These are phyloP conservation scores for Populus simonii DNA, from an alignment of 345 rosid species.

Conservation along the genomic window DNA sequence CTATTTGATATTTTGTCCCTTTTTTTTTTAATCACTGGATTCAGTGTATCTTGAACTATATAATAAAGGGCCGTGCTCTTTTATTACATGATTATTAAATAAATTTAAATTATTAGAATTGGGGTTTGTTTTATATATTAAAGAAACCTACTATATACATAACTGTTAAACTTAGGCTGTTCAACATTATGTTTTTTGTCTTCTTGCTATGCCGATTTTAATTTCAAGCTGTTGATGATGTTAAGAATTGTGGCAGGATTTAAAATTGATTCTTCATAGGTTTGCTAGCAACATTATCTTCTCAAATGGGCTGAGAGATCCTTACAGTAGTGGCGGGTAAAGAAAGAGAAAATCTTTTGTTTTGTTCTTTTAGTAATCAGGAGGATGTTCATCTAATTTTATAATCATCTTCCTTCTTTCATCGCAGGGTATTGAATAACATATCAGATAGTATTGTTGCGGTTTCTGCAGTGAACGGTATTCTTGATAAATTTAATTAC, in stretches of 20 bases:
- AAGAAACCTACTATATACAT: too few species aligned
- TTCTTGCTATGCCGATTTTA: too few species aligned
- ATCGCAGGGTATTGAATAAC: slow-evolving; percentile 40
- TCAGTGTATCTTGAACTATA: too few species aligned
- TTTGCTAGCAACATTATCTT: slow-evolving; percentile 62
- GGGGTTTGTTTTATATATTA: too few species aligned
- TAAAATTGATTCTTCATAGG: slow-evolving; percentile 38
- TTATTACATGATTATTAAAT: too few species aligned
- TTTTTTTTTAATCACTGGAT: too few species aligned
- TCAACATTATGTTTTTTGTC: too few species aligned
- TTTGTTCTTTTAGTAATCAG: not conserved
- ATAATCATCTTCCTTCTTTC: not conserved
- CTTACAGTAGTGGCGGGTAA: slow-evolving; percentile 60
- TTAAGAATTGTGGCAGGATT: slow-evolving; percentile 32
- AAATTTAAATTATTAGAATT: too few species aligned
- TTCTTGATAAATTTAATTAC: too few species aligned
- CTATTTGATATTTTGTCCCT: not conserved
- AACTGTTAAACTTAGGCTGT: too few species aligned
- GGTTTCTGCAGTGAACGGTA: slow-evolving; percentile 35
- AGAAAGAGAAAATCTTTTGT: not conserved
- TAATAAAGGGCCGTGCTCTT: too few species aligned
- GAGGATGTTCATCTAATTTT: not conserved
- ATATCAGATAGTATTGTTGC: slow-evolving; percentile 40
- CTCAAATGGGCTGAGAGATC: slow-evolving; percentile 58
- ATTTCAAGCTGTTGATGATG: not conserved